These are phyloP conservation scores for Podospora appendiculata DNA, from an alignment of 495 filamentous ascomycete genomes.

Conservation along the genomic window DNA sequence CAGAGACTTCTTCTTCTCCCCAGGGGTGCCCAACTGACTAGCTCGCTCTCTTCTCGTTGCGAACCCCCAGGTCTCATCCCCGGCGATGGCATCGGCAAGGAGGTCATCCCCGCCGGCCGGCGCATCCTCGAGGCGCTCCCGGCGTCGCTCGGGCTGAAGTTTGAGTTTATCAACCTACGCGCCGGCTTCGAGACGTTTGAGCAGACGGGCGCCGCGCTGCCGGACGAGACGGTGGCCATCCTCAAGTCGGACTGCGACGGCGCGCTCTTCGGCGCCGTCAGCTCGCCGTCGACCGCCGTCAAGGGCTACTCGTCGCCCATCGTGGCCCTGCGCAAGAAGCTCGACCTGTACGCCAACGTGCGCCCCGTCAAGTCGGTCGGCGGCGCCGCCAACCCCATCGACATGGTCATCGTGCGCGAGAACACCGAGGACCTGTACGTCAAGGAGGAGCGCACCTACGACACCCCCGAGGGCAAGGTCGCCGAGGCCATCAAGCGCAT, in stretches of 20 bases:
- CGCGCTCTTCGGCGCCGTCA: constrained; percentile 93
- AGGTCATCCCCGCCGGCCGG: constrained; percentile 94
- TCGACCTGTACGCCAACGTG: constrained; percentile 95
- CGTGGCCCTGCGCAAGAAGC: constrained; percentile 89
- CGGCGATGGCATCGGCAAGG: constrained; percentile 95
- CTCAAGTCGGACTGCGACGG: constrained; percentile 88
- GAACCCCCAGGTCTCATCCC: constrained; percentile 72
- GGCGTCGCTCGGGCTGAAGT: constrained; percentile 72
- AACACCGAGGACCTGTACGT: constrained; percentile 99
- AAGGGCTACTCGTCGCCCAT: constrained; percentile 96
- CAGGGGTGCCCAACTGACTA: neutral
- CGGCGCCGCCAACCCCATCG: constrained; percentile 58
- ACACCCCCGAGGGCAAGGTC: constrained; percentile 68
- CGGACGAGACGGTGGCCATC: constrained; percentile 78
- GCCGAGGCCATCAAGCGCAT: constrained; percentile 98
- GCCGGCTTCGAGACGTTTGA: constrained; percentile 93
- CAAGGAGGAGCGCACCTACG: constrained; percentile 84
- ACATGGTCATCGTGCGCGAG: constrained; percentile 96
- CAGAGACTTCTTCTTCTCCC: neutral
- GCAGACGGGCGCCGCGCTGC: constrained; percentile 75
- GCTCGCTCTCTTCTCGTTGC: constrained; percentile 2
- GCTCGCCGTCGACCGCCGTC: constrained; percentile 80
- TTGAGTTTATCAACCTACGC: constrained; percentile 85
- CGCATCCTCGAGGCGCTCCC: constrained; percentile 85
- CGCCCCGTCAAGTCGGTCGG: constrained; percentile 85